Evolutionary conservation across 352 stramenopile genomes (phyloP).

Genomic region (Phytopythium boreale): DNA sequence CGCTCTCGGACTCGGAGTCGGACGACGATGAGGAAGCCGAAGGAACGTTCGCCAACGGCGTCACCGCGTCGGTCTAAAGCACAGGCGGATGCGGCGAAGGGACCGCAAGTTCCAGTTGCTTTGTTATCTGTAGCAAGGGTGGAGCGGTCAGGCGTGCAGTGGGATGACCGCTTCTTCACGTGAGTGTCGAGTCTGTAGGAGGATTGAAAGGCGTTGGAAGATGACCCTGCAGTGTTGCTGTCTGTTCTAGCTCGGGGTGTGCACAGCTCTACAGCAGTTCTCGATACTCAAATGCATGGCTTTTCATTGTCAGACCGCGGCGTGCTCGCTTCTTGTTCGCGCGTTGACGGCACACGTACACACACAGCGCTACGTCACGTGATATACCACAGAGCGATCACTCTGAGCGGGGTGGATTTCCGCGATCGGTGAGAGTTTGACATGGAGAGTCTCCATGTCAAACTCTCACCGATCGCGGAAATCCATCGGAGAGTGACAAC

Average conservation of each 20-base stretch:
- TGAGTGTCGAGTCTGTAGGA: background rate
- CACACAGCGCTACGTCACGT: too few species aligned
- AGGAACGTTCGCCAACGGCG: slow-evolving; percentile 50
- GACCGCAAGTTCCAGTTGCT: background rate
- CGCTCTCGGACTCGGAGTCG: slow-evolving; percentile 51
- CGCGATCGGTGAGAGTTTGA: too few species aligned
- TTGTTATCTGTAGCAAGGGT: background rate
- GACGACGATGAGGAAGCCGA: slow-evolving; percentile 46
- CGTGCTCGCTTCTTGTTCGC: too few species aligned
- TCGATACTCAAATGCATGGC: background rate
- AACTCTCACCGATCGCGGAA: too few species aligned
- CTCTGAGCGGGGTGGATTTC: too few species aligned
- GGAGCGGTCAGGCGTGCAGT: background rate
- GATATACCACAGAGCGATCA: too few species aligned
- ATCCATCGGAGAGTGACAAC: too few species aligned
- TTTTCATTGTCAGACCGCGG: background rate
- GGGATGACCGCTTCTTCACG: background rate
- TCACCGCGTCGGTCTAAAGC: slow-evolving; percentile 19
- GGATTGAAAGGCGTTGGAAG: background rate
- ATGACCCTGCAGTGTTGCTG: background rate
- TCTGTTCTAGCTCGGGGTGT: background rate
- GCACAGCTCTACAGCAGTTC: background rate
- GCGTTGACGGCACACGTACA: too few species aligned
- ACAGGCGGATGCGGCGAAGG: background rate
- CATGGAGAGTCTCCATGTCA: too few species aligned